phyloP scores from a whole-genome alignment of 148 eudicot genomes.

The Simmondsia chinensis region DNA sequence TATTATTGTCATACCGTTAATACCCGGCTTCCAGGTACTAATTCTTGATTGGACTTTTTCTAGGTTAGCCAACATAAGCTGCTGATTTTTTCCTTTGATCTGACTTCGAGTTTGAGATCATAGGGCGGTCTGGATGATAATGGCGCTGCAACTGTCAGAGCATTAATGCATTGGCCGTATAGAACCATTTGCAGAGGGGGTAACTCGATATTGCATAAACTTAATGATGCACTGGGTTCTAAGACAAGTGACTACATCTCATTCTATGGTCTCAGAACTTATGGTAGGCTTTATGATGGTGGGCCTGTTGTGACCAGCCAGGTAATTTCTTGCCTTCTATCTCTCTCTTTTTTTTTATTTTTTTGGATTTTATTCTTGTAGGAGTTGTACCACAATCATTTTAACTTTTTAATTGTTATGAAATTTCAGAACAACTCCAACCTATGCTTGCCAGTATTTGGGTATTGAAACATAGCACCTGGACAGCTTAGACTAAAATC shows the following conservation, averaged over 20 bases:
- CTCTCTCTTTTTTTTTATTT: not conserved
- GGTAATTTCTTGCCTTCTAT: conserved; percentile 28
- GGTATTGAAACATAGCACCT: no score
- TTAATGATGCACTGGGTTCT: conserved; percentile 59
- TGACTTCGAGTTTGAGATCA: conserved; percentile 8
- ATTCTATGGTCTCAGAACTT: conserved; percentile 88
- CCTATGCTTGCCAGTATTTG: no score
- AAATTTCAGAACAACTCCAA: no score
- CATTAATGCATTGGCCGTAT: conserved; percentile 98
- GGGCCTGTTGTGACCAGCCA: conserved; percentile 88
- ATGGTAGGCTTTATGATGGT: conserved; percentile 76
- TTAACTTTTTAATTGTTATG: no score
- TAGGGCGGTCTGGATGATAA: conserved; percentile 97
- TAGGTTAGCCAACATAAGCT: not conserved
- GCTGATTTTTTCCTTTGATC: conserved; percentile 6
- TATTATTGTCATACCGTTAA: conserved; percentile 78
- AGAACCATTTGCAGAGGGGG: conserved; percentile 91
- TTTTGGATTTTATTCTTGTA: no score
- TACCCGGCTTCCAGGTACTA: conserved; percentile 96
- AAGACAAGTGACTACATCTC: conserved; percentile 77
- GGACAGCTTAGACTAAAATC: no score
- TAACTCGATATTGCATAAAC: conserved; percentile 66
- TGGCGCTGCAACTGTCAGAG: conserved; percentile 99
- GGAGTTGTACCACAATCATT: not conserved
- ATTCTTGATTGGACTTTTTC: not conserved